phyloP scores from a whole-genome alignment of 352 stramenopile species.

The Globisporangium paddicum region DNA sequence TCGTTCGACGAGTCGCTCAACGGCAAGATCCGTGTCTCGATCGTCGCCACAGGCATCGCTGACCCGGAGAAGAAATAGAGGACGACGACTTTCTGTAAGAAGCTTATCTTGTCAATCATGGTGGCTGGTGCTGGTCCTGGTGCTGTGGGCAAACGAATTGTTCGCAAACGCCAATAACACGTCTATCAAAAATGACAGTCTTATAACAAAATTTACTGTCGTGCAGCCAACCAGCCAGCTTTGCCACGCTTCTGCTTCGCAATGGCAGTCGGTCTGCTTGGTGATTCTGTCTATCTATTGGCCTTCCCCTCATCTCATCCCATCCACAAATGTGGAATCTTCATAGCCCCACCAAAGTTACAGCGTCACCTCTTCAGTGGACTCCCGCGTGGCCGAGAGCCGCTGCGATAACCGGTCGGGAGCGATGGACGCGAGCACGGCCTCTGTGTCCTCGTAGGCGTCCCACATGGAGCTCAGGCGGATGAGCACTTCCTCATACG shows the following conservation, averaged over 20 bases:
- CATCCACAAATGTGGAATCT: background rate
- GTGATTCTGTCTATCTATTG: background rate
- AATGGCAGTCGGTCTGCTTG: background rate
- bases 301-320: background rate
- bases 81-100: no score
- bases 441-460: constrained; percentile 51
- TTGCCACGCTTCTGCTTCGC: background rate
- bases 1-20: constrained; percentile 80
- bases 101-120: no score
- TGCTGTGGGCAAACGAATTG: background rate
- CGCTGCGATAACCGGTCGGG: constrained; percentile 44
- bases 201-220: constrained; percentile 10
- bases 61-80: constrained; percentile 75
- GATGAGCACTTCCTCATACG: constrained; percentile 71
- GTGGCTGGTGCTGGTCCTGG: no score
- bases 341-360: constrained; percentile 5
- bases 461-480: constrained; percentile 80
- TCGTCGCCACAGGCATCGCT: constrained; percentile 85
- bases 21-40: constrained; percentile 80
- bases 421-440: constrained; percentile 43
- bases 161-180: background rate
- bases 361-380: constrained; percentile 15
- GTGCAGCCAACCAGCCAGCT: background rate
- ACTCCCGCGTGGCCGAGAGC: constrained; percentile 24
- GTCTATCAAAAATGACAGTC: background rate